These are phyloP conservation scores for Penicillium subrubescens DNA, from an alignment of 495 filamentous ascomycete species.

Conservation along the genomic window DNA sequence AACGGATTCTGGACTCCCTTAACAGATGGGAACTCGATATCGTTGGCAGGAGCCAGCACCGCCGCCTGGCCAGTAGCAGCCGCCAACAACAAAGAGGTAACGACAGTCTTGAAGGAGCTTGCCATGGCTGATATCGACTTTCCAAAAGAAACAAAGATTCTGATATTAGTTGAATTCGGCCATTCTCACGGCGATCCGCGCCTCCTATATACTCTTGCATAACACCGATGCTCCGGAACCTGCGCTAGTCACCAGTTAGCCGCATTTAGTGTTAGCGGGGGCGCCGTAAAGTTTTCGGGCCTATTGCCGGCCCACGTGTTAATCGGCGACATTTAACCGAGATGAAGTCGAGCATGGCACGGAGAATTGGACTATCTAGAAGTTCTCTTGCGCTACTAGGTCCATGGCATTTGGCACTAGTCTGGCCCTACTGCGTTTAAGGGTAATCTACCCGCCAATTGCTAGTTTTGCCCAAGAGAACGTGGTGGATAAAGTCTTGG, in stretches of 20 bases:
- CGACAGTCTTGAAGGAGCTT: slow-evolving; percentile 6
- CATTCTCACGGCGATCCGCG: background rate
- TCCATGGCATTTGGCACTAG: background rate
- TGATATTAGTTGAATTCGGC: background rate
- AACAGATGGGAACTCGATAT: slow-evolving; percentile 41
- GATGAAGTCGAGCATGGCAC: slow-evolving; percentile 10
- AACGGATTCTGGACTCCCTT: slow-evolving; percentile 34
- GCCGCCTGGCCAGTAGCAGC: slow-evolving; percentile 8
- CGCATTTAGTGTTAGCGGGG: slow-evolving; percentile 10
- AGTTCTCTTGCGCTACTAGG: background rate
- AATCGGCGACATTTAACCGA: slow-evolving; percentile 17
- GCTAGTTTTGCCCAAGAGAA: slow-evolving; percentile 1
- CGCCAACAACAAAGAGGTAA: slow-evolving; percentile 15
- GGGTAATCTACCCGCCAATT: slow-evolving; percentile 6
- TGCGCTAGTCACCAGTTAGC: slow-evolving; percentile 14
- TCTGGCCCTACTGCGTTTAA: background rate
- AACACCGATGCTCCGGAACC: background rate
- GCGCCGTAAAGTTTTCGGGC: background rate
- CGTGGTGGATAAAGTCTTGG: background rate
- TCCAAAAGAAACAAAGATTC: background rate
- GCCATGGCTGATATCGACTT: background rate
- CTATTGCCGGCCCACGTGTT: slow-evolving; percentile 22
- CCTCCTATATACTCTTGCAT: slow-evolving; percentile 5
- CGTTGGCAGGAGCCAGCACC: slow-evolving; percentile 37
- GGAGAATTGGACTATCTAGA: slow-evolving; percentile 1